Base-by-base conservation (phyloP, 305 asterid species). In the Nicotiana rustica region DNA sequence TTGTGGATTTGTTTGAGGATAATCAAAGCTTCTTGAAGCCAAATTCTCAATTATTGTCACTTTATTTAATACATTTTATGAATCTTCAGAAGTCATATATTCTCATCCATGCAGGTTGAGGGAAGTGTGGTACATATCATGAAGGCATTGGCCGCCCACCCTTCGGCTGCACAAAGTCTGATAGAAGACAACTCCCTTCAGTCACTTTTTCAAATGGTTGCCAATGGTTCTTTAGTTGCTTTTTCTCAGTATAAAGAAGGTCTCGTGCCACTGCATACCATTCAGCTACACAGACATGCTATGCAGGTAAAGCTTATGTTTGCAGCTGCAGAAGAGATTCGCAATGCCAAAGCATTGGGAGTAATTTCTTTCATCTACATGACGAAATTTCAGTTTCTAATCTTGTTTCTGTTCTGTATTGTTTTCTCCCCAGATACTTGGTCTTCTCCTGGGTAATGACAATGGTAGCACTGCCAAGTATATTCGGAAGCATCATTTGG, bases 271-370 rank as follows among this genome's bases (percentile, higher is more conserved):
- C 85, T 97, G 85, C 99, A 94, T 89, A 85, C 95, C 82, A 95
- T 97, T 89, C 99, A 97, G 93, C 97, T 97, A 65, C 96, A 95
- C 81, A 92, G 99, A 89, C 99, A 97, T 91, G 99, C 99, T 66
- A 94, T 92, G 97, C 99, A 95, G 99, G 99, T 94, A 85, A 83
- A 19, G 29, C 60, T 56, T 67, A 81, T 73, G 36, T 25, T 25
- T 25, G 68, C 36, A 61, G 62, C 75, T 65, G 49, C 66, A 41
- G 29, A 62, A 80, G 61, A 65, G 73, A 65, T 56, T 55, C 49
- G 31, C 77, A 65, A 64, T 79, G 77, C 75, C 33, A 49, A 77
- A 56, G 81, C 67, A 56, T n/a, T 77, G 81, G 79, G 67, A 31
- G 67, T 80, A 80, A 7, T 67, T 44, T 10, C 5, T 80, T 5